Evolutionary conservation across 202 grass and related monocot species (phyloP).

Genomic region (Brachypodium distachyon): DNA sequence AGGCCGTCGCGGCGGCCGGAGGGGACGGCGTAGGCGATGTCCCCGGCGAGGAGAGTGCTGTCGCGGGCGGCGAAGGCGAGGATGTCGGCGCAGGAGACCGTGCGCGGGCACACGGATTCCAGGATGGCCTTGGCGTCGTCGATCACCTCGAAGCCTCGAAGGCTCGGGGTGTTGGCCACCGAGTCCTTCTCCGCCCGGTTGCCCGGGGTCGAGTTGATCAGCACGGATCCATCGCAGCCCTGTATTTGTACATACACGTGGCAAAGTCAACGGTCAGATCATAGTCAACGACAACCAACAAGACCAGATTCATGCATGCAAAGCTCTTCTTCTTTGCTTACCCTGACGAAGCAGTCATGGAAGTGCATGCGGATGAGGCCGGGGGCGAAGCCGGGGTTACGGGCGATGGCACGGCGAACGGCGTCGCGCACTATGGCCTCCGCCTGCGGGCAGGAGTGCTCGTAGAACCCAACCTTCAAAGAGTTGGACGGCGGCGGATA

Average conservation of each 20-base stretch:
- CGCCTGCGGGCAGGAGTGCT: constrained; percentile 30
- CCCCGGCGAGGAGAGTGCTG: constrained; percentile 16
- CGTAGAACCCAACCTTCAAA: constrained; percentile 46
- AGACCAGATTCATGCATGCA: too few relatives aligned
- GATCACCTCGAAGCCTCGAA: constrained; percentile 49
- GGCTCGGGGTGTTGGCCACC: constrained; percentile 34
- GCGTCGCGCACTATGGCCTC: constrained; percentile 48
- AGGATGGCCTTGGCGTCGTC: constrained; percentile 40
- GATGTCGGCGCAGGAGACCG: constrained; percentile 55
- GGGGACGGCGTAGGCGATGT: constrained; percentile 28
- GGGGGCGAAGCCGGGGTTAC: constrained; percentile 25
- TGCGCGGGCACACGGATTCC: constrained; percentile 31
- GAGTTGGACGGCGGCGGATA: background rate
- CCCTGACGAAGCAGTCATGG: constrained; percentile 94
- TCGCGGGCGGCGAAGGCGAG: constrained; percentile 50
- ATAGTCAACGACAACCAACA: too few relatives aligned
- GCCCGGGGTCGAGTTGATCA: constrained; percentile 29
- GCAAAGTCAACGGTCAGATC: background rate
- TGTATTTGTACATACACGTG: background rate
- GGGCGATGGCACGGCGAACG: constrained; percentile 26
- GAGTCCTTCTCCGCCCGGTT: constrained; percentile 36
- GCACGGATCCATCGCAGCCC: constrained; percentile 30
- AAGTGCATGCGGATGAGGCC: constrained; percentile 69
- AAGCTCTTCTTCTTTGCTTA: constrained; percentile 31
- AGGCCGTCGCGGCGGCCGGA: constrained; percentile 37